Evolutionary conservation across 1,139 yeast species (phyloP).

Genomic region (Yamadazyma sp.): DNA sequence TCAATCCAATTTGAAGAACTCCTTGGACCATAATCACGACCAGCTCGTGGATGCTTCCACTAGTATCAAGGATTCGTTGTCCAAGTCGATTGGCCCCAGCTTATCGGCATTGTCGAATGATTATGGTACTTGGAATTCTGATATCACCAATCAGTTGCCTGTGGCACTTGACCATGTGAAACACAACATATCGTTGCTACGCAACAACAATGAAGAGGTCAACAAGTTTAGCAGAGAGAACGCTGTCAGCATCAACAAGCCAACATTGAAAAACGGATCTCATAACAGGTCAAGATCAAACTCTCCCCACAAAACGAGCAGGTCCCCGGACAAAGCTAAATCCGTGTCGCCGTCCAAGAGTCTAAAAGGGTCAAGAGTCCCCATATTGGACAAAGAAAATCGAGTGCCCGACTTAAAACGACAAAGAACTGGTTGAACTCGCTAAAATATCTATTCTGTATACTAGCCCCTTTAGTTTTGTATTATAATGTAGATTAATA

Average conservation of each 20-base stretch:
- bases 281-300: neutral
- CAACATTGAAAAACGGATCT: constrained; percentile 6
- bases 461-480: neutral
- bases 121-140: neutral
- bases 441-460: no score
- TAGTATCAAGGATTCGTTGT: constrained; percentile 6
- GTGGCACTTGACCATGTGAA: neutral
- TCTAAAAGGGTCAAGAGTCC: constrained; percentile 9
- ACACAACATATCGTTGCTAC: constrained; percentile 1
- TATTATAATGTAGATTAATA: constrained; percentile 2
- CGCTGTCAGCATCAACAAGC: constrained; percentile 3
- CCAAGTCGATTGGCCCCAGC: constrained; percentile 8
- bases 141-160: constrained; percentile 5
- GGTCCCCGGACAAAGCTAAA: constrained; percentile 7
- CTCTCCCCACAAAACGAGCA: constrained; percentile 3
- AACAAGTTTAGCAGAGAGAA: constrained; percentile 1
- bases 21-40: constrained; percentile 8
- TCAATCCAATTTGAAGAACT: constrained; percentile 9
- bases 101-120: constrained; percentile 4
- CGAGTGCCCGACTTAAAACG: constrained; percentile 14
- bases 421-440: constrained; percentile 14
- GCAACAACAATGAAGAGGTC: constrained; percentile 1
- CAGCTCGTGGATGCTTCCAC: constrained; percentile 6
- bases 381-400: constrained; percentile 16
- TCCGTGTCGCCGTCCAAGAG: constrained; percentile 10